Base-by-base conservation (phyloP, 108 stramenopile genomes). In the Nitzschia sp. region DNA sequence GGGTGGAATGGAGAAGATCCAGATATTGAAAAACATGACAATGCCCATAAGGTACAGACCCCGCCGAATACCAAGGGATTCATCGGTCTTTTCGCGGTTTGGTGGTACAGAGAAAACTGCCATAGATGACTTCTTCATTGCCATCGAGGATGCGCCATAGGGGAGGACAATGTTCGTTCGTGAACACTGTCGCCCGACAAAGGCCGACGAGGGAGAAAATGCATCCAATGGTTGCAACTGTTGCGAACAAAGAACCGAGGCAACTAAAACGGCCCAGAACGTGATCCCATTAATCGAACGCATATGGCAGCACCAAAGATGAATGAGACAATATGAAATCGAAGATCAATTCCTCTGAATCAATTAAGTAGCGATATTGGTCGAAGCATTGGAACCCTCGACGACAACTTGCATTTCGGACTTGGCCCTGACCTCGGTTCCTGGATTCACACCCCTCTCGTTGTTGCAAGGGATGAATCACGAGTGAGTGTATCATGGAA, bases 1-100 rank as follows among this genome's bases (percentile, higher is more conserved):
- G 26, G 63, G 35, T 2, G 82, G 82, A 48, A 83, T 76, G n/a
- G 78, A 45, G 36, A 83, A 83, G 31, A 79, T 42, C 82, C 82
- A 83, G 11, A 78, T 32, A 38, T 60, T 75, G 13, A 64, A 18
- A 3, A 68, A 21, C 31, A 78, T 18, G 4, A 65, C 62, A 48
- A 75, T 57, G 0, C 35, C 66, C 48, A 74, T 30, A 4, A 82
- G 31, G 35, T 66, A 72, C 34, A 69, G 18, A 0, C 80, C 80
- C 0, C 72, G 46, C 25, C 34, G 60, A 25, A 61, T 53, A 13
- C 71, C 71, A 34, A 69, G 42, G 17, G 47, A 23, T 4, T 58
- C 28, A 35, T 69, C 47, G 1, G 54, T 53, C 1, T 58, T 47
- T 1, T 42, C 53, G 26, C 47, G 47, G 25, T 24, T 13, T 6